Conservation (phyloP, 2,329 filamentous ascomycete genomes). For the Hansfordia pulvinata region DNA sequence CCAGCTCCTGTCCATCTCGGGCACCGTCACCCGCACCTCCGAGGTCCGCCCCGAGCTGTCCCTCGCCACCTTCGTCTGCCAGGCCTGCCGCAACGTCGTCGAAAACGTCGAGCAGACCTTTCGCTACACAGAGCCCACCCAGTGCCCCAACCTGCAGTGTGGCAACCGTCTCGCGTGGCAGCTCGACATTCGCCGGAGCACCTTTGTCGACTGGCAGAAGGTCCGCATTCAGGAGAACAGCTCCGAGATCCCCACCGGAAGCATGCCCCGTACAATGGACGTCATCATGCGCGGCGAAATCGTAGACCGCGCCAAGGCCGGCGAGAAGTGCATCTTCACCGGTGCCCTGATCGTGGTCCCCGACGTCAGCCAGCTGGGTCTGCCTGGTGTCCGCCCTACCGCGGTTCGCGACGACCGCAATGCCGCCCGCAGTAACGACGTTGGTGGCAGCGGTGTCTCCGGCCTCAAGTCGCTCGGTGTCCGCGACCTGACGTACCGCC, state of each 20-base stretch:
- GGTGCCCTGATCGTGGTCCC: slow-evolving; percentile 93
- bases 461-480: slow-evolving; percentile 90
- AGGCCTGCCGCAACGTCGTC: slow-evolving; percentile 71
- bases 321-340: slow-evolving; percentile 96
- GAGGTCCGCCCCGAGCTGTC: slow-evolving; percentile 92
- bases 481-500: slow-evolving; percentile 82
- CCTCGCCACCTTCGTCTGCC: slow-evolving; percentile 82
- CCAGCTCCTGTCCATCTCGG: slow-evolving; percentile 86
- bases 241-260: slow-evolving; percentile 93
- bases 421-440: slow-evolving; percentile 60
- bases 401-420: slow-evolving; percentile 73
- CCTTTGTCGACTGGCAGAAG: slow-evolving; percentile 98
- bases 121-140: slow-evolving; percentile 89
- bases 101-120: slow-evolving; percentile 95
- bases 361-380: slow-evolving; percentile 85
- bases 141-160: slow-evolving; percentile 81
- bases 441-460: slow-evolving; percentile 69
- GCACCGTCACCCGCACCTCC: slow-evolving; percentile 90
- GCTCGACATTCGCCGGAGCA: slow-evolving; percentile 91
- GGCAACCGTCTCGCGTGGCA: slow-evolving; percentile 89
- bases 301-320: slow-evolving; percentile 91
- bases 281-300: slow-evolving; percentile 94
- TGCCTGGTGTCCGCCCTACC: slow-evolving; percentile 74
- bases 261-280: slow-evolving; percentile 97
- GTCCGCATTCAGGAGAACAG: slow-evolving; percentile 97